Conservation (phyloP, 2,329 filamentous ascomycete genomes). For the Sporothrix inflata region DNA sequence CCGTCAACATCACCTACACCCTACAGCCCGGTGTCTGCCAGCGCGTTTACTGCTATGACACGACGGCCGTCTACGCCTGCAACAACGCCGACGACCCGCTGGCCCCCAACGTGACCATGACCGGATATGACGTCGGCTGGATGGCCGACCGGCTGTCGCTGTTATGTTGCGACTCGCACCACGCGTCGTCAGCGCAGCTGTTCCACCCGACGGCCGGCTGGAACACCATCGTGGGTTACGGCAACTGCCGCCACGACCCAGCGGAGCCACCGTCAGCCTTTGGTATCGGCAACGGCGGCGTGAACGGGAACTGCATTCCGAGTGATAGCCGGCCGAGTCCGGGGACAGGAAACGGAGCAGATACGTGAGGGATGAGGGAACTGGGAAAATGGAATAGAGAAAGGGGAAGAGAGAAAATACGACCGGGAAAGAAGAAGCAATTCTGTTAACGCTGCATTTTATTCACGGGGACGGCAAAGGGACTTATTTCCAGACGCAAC, state of each 20-base stretch:
- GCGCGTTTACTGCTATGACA: slow-evolving; percentile 34
- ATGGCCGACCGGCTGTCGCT: slow-evolving; percentile 30
- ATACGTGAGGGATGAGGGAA: background rate
- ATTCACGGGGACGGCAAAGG: background rate
- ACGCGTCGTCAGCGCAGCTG: slow-evolving; percentile 32
- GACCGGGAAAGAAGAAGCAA: background rate
- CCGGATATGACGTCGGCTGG: slow-evolving; percentile 30
- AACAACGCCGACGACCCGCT: background rate
- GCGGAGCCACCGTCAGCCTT: slow-evolving; percentile 28
- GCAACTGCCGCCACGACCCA: slow-evolving; percentile 33
- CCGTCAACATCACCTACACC: slow-evolving; percentile 18
- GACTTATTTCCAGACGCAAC: background rate
- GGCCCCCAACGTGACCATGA: background rate
- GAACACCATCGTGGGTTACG: slow-evolving; percentile 33
- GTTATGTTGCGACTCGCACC: slow-evolving; percentile 33
- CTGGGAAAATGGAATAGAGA: background rate
- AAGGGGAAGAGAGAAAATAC: background rate
- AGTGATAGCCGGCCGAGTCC: slow-evolving; percentile 23
- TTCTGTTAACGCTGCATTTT: background rate
- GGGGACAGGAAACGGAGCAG: slow-evolving; percentile 2
- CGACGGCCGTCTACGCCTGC: slow-evolving; percentile 33
- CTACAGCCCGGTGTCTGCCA: slow-evolving; percentile 21
- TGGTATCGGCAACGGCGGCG: slow-evolving; percentile 31
- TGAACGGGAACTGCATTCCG: slow-evolving; percentile 32
- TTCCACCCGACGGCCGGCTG: slow-evolving; percentile 32